Percentiles rank a stretch among this genome's conserved stretches.
phyloP scores from a whole-genome alignment of 169 alveolate species.

The Plasmodium knowlesi region DNA sequence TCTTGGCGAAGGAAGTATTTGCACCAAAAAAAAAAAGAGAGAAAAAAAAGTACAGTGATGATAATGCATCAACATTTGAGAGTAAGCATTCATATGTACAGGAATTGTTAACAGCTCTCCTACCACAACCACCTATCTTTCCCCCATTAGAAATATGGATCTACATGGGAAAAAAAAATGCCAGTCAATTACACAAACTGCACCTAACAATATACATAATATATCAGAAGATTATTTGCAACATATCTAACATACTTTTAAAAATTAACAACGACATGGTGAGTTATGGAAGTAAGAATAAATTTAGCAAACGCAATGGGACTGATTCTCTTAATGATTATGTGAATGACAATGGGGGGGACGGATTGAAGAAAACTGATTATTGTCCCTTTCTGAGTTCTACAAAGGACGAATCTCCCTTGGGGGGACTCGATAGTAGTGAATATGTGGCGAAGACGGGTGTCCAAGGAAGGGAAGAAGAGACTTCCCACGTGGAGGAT shows the following conservation, averaged over 20 bases:
- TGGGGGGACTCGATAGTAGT: neutral
- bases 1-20: slow-evolving; percentile 56
- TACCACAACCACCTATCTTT: slow-evolving; percentile 69
- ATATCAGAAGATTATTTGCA: slow-evolving; percentile 56
- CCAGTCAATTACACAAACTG: slow-evolving; percentile 46
- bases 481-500: neutral
- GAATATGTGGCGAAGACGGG: neutral
- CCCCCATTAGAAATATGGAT: slow-evolving; percentile 61
- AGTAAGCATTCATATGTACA: slow-evolving; percentile 33
- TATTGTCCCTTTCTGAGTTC: neutral
- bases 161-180: slow-evolving; percentile 36
- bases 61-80: neutral
- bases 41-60: neutral
- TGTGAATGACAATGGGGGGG: slow-evolving; percentile 16
- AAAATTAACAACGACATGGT: slow-evolving; percentile 42
- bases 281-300: slow-evolving; percentile 8
- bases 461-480: neutral
- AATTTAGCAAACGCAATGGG: slow-evolving; percentile 4
- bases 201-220: slow-evolving; percentile 65
- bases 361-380: neutral
- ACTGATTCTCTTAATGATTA: slow-evolving; percentile 48
- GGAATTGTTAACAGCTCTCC: slow-evolving; percentile 35
- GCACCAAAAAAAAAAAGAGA: slow-evolving; percentile 1
- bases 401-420: neutral
- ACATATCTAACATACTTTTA: slow-evolving; percentile 48